phyloP scores from a whole-genome alignment of 83 land plant genomes.

The Diphasiastrum complanatum region DNA sequence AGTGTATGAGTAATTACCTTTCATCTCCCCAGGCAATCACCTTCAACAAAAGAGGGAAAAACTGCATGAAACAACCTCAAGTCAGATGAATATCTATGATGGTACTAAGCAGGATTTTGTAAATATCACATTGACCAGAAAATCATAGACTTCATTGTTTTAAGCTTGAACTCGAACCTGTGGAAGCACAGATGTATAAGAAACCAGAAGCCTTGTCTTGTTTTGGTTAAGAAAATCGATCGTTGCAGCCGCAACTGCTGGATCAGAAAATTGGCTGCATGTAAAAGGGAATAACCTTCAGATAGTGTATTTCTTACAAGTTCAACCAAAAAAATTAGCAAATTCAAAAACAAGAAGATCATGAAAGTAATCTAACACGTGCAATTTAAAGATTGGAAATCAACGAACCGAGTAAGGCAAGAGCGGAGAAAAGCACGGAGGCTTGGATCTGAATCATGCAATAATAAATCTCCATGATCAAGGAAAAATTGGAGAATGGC shows the following conservation, averaged over 20 bases:
- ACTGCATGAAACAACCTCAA: constrained; percentile 45
- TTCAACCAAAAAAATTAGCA: not conserved
- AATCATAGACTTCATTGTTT: not conserved
- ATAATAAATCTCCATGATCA: constrained; percentile 75
- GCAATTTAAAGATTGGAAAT: not conserved
- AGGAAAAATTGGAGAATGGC: constrained; percentile 91
- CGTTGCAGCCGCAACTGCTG: constrained; percentile 70
- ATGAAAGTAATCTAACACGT: not conserved
- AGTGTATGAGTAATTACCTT: constrained; percentile 51
- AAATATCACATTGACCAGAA: not conserved
- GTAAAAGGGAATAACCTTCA: not conserved
- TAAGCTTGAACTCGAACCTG: constrained; percentile 40
- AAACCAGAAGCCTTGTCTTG: constrained; percentile 54
- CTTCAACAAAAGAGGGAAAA: constrained; percentile 82
- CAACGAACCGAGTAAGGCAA: constrained; percentile 91
- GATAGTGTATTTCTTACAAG: not conserved
- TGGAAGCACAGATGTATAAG: constrained; percentile 71
- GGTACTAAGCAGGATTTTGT: too few species aligned
- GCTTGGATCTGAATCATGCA: constrained; percentile 95
- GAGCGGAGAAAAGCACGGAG: constrained; percentile 70
- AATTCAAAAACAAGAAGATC: not conserved
- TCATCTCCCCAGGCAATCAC: constrained; percentile 91
- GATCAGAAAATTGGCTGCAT: constrained; percentile 83
- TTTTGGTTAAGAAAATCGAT: constrained; percentile 67
- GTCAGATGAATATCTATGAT: not conserved